Base-by-base conservation (phyloP, 164 flowering plant genomes). In the Kingdonia uniflora region DNA sequence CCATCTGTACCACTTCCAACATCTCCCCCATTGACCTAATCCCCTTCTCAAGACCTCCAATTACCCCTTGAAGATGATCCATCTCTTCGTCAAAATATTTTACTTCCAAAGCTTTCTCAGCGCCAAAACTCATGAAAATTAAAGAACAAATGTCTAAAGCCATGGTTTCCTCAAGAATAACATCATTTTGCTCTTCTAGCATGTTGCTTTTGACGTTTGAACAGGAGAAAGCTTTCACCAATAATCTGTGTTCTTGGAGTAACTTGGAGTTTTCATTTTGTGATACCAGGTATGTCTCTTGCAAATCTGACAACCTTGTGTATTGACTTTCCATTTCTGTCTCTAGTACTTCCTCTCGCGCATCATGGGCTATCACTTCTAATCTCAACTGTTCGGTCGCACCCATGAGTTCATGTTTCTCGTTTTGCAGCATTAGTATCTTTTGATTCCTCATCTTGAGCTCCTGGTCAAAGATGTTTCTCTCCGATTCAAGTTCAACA, bases 111-210 rank as follows among this genome's bases (percentile, higher is more conserved):
- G 66, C 59, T 59, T 78, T 87, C 60, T 90, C 95, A 38, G 56
- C 42, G 16, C 74, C 62, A 49, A 68, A 77, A 58, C 68, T 66
- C 72, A 74, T 64, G 35, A 73, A 76, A 56, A 82, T 57, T 46
- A 63, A 57, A 11, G 87, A 80, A 17, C 76, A 76, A 60, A 60
- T 79, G 22, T 66, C 57, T 24, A 68, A 59, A 50, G 68, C 64
- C 0, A 78, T 21, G 8, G 73, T 70, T 66, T 86, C 86, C n/a
- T 66, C 57, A 22, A 84, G 64, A 42, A 70, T 45, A 6, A n/a
- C 52, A 60, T 23, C 55, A 49, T 67, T 76, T 59, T 87, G 76
- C 71, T 72, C 80, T 62, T 78, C 90, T 54, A 80, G 60, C 33
- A 56, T 35, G 50, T 40, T 14, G 47, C 68, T 81, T 52, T 78